Evolutionary conservation across 176 grass and related monocot species (phyloP).

Genomic region (Oryza longistaminata): DNA sequence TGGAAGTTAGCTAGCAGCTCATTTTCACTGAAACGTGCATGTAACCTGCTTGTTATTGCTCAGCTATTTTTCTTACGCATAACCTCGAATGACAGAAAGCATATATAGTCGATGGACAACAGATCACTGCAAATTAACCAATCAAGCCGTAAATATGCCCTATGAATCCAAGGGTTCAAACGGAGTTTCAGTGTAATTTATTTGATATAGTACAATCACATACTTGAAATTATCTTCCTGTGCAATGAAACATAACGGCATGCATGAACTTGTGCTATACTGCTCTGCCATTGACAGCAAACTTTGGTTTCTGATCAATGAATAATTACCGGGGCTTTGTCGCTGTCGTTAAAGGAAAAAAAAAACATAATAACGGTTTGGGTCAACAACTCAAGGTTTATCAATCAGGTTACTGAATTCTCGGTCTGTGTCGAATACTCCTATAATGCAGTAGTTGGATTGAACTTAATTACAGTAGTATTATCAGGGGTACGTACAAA

Average conservation of each 20-base stretch:
- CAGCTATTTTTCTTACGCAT: background rate
- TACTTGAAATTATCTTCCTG: too few species aligned
- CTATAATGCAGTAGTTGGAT: conserved; percentile 29
- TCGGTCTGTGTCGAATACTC: background rate
- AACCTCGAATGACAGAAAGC: background rate
- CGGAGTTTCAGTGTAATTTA: background rate
- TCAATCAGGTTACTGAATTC: background rate
- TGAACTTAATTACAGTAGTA: conserved; percentile 16
- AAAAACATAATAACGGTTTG: background rate
- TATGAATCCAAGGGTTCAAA: background rate
- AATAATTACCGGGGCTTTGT: too few species aligned
- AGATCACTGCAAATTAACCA: background rate
- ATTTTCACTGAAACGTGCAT: background rate
- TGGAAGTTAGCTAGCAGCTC: background rate
- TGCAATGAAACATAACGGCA: too few species aligned
- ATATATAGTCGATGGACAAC: too few species aligned
- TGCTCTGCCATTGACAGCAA: too few species aligned
- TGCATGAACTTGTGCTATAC: too few species aligned
- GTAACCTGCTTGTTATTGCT: background rate
- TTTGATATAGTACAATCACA: background rate
- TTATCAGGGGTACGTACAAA: background rate
- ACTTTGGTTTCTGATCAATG: too few species aligned
- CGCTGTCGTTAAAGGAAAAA: background rate
- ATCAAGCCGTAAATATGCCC: background rate
- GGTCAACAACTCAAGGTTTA: background rate